Base-by-base conservation (phyloP, 495 filamentous ascomycete species). In the Trichoderma erinaceum region DNA sequence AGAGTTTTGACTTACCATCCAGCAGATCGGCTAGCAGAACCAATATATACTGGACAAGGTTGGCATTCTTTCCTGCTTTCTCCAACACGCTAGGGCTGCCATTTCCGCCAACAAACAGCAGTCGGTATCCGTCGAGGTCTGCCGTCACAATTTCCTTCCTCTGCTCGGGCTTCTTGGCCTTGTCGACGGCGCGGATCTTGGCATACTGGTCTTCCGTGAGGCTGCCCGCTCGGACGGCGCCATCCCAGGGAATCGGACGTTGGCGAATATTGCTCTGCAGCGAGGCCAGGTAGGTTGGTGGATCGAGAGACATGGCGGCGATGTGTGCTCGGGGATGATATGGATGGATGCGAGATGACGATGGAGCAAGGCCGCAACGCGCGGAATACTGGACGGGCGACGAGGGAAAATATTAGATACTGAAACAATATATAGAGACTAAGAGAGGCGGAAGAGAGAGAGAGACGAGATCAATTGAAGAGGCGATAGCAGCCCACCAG, bases 151-250 rank as follows among this genome's bases (percentile, higher is more conserved):
- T 89, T 72, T 93, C 85, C 73, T 87, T 87, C 74, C 93, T 87
- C 70, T 75, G 76, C 75, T 95, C 92, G 66, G 92, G 90, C 74
- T 90, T 92, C 71, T 92, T 90, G 70, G 95, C 92, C 80, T 97
- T 99, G 78, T 98, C 96, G 71, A 97, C 92, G 64, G 95, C 92
- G 79, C 95, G 93, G 81, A 99, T 98, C 83, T 92, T 93, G 82
- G 90, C 93, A 72, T 97, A 84, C 75, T 99, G 92, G 66, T 90
- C 88, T 70, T 97, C 95, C 65, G 92, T 96, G 79, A 99, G 91
- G 74, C 92, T 94, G 71, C 91, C 90, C 73, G 91, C 91, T 76
- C 95, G 89, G 71, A 96, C 92, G 72, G 96, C 93, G 70, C 95
- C 95, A 77, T 98, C 96, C 95, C 95, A 99, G 61, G 94, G 92